Conservation (phyloP, 2,329 filamentous ascomycete genomes). For the Fusarium sambucinum region DNA sequence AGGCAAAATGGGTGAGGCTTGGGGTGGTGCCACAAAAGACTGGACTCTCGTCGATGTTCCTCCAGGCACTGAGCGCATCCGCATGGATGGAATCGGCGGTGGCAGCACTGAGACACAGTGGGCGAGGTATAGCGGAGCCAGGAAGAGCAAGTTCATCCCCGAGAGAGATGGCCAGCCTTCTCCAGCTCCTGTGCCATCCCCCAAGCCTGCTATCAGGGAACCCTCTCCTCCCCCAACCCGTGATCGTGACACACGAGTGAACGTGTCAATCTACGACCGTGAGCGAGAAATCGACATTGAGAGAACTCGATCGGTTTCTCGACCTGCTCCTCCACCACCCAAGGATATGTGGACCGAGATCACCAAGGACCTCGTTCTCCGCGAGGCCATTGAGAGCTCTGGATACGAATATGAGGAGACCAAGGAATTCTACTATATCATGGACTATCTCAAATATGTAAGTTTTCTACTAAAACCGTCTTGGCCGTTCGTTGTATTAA, state of each 20-base stretch:
- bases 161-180: slow-evolving; percentile 67
- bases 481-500: background rate
- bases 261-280: slow-evolving; percentile 61
- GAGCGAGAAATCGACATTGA: slow-evolving; percentile 66
- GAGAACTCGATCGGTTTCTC: slow-evolving; percentile 65
- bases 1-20: slow-evolving; percentile 78
- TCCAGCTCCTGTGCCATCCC: slow-evolving; percentile 38
- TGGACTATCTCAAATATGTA: slow-evolving; percentile 89
- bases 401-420: slow-evolving; percentile 94
- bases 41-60: slow-evolving; percentile 89
- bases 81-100: slow-evolving; percentile 82
- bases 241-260: slow-evolving; percentile 53
- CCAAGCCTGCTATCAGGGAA: slow-evolving; percentile 42
- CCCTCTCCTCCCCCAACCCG: slow-evolving; percentile 49
- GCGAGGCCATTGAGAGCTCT: slow-evolving; percentile 85
- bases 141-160: slow-evolving; percentile 78
- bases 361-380: slow-evolving; percentile 88
- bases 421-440: slow-evolving; percentile 89
- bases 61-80: slow-evolving; percentile 83
- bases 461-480: slow-evolving; percentile 55
- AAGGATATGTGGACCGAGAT: slow-evolving; percentile 95
- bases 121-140: slow-evolving; percentile 82
- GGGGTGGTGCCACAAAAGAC: slow-evolving; percentile 77
- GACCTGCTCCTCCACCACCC: slow-evolving; percentile 56
- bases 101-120: slow-evolving; percentile 82